Base-by-base conservation (phyloP, 139 green algal genomes). In the Picocystis salinarum region DNA sequence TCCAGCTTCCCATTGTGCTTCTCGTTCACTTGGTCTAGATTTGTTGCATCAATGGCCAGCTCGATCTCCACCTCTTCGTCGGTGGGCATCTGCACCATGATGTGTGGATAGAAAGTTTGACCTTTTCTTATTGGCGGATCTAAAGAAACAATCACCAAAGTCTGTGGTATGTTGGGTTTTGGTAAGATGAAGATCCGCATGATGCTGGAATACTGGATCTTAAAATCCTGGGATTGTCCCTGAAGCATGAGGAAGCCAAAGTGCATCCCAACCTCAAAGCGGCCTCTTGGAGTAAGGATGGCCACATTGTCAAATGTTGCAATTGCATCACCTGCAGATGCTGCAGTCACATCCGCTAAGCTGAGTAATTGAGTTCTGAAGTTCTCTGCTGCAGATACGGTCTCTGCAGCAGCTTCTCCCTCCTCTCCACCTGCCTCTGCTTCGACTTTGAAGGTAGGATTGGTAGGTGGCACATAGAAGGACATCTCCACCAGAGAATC, bases 41-140 rank as follows among this genome's bases (percentile, higher is more conserved):
- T n/a, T 50, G 33, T 24, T 57, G 19, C 39, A 48, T 12, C 17
- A 50, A 94, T 75, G 45, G 76, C 62, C 45, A 94, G 61, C 49
- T 79, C 64, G 2, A 87, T 45, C n/a, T 53, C 69, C 15, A 64
- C 58, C 37, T 89, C 63, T 40, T 91, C 79, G 23, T 91, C 80
- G 30, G 58, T 74, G 40, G 66, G 67, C 59, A 94, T 40, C 55
- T 64, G 50, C 6, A 66, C 19, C 33, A 95, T 63, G 39, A 96
- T 68, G 73, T 88, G 73, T 23, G 64, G 67, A 64, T 96, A 96
- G 67, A 80, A 89, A 19, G 85, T 95, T 67, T 95, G 75, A 1
- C 83, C 83, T 62, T 93, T 94, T 27, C 84, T 66, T 53, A 96
- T 91, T 39, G 85, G 85, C 10, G 82, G 83, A 56, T 96, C 85